A percentile compares a stretch with the other conserved stretches of the same genome.
Conservation (phyloP, 2,329 filamentous ascomycete genomes). For the Bisporella sp. region DNA sequence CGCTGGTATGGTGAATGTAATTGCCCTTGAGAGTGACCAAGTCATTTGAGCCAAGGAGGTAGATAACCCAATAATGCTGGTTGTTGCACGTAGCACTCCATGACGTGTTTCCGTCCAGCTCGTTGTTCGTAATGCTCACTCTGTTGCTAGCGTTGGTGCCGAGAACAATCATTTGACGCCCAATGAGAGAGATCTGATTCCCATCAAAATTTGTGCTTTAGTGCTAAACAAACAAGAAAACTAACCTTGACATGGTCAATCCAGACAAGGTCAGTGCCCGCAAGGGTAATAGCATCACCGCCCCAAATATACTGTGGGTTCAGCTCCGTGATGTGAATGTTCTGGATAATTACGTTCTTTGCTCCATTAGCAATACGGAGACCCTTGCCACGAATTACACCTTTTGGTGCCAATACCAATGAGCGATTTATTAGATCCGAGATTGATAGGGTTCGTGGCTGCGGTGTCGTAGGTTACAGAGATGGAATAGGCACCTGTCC, state of each 20-base stretch:
- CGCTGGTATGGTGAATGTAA: conserved; percentile 35
- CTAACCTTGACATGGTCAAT: conserved; percentile 29
- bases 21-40: conserved; percentile 33
- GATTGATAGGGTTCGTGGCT: background rate
- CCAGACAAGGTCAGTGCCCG: conserved; percentile 29
- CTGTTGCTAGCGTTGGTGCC: conserved; percentile 26
- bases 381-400: background rate
- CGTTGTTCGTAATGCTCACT: conserved; percentile 39
- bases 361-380: conserved; percentile 3
- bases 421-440: background rate
- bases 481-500: background rate
- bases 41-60: conserved; percentile 32
- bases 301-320: conserved; percentile 33
- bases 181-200: conserved; percentile 23
- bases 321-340: conserved; percentile 13
- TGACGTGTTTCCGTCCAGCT: conserved; percentile 35
- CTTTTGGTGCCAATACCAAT: background rate
- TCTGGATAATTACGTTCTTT: background rate
- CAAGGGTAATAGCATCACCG: conserved; percentile 30
- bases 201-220: background rate
- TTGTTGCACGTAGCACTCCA: conserved; percentile 36
- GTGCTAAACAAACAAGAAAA: background rate
- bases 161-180: conserved; percentile 33
- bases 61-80: conserved; percentile 39
- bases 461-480: background rate